A percentile compares a stretch with the other conserved stretches of the same genome.
phyloP scores from a whole-genome alignment of 768 basidiomycete genomes.

The Naganishia vishniacii region DNA sequence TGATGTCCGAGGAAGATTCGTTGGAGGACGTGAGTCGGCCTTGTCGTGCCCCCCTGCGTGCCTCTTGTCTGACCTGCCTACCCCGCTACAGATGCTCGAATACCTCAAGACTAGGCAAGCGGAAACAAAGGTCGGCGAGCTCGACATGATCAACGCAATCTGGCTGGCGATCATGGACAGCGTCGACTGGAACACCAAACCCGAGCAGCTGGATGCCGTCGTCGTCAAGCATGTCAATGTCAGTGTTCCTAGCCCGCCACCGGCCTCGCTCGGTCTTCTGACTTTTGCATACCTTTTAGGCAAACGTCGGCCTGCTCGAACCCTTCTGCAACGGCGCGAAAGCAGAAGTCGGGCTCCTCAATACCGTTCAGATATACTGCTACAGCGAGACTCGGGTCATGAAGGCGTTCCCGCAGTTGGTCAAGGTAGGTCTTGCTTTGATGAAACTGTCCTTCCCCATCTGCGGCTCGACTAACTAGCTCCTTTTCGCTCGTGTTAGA shows the following conservation, averaged over 20 bases:
- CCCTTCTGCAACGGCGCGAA: slow-evolving; percentile 83
- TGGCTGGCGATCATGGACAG: slow-evolving; percentile 87
- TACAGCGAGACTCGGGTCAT: slow-evolving; percentile 94
- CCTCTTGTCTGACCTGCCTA: background rate
- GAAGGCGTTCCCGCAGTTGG: slow-evolving; percentile 87
- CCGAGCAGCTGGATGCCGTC: slow-evolving; percentile 85
- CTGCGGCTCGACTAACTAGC: background rate
- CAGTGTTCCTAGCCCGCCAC: slow-evolving; percentile 49
- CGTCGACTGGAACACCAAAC: slow-evolving; percentile 79
- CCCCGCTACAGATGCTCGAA: slow-evolving; percentile 60
- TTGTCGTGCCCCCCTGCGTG: background rate
- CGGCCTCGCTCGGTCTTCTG: background rate
- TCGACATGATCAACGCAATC: slow-evolving; percentile 77
- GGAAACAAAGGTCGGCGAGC: slow-evolving; percentile 75
- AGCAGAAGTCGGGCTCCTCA: slow-evolving; percentile 88
- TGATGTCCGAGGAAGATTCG: slow-evolving; percentile 55
- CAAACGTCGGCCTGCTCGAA: slow-evolving; percentile 76
- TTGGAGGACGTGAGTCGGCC: slow-evolving; percentile 58
- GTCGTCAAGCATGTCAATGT: slow-evolving; percentile 85
- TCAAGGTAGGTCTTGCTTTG: slow-evolving; percentile 59
- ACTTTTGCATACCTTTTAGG: slow-evolving; percentile 52
- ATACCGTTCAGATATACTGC: slow-evolving; percentile 88
- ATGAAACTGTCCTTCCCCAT: slow-evolving; percentile 35
- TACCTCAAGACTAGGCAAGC: slow-evolving; percentile 67
- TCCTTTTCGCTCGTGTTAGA: background rate